phyloP scores from a whole-genome alignment of 2,329 filamentous ascomycete genomes.

The Tolypocladium ovalisporum region DNA sequence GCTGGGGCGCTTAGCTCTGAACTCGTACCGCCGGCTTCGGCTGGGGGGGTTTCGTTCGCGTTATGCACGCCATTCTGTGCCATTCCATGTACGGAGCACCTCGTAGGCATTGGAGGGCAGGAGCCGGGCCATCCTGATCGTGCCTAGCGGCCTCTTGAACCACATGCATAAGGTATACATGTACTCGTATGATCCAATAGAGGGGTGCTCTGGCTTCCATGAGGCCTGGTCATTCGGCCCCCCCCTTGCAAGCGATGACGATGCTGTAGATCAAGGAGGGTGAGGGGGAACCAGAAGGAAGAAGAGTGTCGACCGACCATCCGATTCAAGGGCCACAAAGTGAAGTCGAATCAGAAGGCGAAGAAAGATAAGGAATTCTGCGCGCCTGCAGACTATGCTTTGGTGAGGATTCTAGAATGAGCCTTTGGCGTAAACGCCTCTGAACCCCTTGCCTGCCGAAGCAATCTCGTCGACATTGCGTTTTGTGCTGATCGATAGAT shows the following conservation, averaged over 20 bases:
- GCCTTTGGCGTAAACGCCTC: not conserved
- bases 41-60: not conserved
- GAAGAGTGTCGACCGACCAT: not conserved
- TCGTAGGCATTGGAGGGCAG: not conserved
- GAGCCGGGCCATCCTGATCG: not conserved
- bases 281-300: not conserved
- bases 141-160: not conserved
- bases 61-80: not conserved
- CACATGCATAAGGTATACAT: no score
- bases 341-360: not conserved
- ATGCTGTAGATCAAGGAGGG: not conserved
- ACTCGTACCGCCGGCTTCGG: not conserved
- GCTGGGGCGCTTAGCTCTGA: not conserved
- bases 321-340: not conserved
- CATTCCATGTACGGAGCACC: not conserved
- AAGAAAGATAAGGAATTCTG: not conserved
- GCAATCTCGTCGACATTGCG: not conserved
- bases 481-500: not conserved
- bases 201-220: not conserved
- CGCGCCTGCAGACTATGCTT: not conserved
- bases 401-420: not conserved
- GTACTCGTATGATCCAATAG: no score
- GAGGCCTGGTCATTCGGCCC: not conserved
- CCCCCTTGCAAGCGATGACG: not conserved
- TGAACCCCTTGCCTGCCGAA: not conserved